Percentiles rank a stretch among this genome's conserved stretches.
Conservation (phyloP, 345 rosid genomes). For the Erysimum cheiranthoides region DNA sequence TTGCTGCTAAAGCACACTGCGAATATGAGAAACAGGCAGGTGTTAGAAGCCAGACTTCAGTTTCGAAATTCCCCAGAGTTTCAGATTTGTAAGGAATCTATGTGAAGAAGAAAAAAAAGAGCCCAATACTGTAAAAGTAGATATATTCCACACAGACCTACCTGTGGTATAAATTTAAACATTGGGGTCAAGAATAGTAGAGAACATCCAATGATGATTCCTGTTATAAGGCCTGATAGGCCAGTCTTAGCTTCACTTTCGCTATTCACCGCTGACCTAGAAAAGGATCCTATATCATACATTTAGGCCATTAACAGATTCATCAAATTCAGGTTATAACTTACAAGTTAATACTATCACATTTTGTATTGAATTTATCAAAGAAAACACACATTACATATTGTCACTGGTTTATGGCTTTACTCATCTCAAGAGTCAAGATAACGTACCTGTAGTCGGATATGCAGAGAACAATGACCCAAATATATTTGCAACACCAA, state of each 20-base stretch:
- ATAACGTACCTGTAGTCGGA: slow-evolving; percentile 82
- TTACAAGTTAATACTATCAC: not conserved
- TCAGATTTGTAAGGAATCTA: not conserved
- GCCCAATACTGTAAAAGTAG: slow-evolving; percentile 43
- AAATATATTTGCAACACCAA: slow-evolving; percentile 83
- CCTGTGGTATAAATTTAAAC: slow-evolving; percentile 93
- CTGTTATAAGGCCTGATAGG: slow-evolving; percentile 80
- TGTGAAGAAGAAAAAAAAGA: not conserved
- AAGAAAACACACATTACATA: not conserved
- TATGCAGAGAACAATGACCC: slow-evolving; percentile 90
- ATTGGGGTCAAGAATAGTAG: slow-evolving; percentile 85
- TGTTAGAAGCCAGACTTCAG: slow-evolving; percentile 22
- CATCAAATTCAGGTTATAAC: slow-evolving; percentile 11
- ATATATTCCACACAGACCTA: slow-evolving; percentile 37
- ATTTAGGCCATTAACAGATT: slow-evolving; percentile 22
- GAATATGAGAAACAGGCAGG: slow-evolving; percentile 23
- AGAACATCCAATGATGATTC: slow-evolving; percentile 83
- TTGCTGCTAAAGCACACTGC: slow-evolving; percentile 98
- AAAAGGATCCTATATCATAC: slow-evolving; percentile 80
- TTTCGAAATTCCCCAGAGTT: not conserved
- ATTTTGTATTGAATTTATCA: not conserved
- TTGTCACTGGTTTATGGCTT: slow-evolving; percentile 9
- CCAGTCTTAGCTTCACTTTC: slow-evolving; percentile 98
- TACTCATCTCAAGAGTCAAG: slow-evolving; percentile 30
- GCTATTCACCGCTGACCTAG: slow-evolving; percentile 97